Evolutionary conservation across 805 yeast species (phyloP), one percentile per base, ranked within the genome.

Genomic region (Suhomyces tanzawaensis): DNA sequence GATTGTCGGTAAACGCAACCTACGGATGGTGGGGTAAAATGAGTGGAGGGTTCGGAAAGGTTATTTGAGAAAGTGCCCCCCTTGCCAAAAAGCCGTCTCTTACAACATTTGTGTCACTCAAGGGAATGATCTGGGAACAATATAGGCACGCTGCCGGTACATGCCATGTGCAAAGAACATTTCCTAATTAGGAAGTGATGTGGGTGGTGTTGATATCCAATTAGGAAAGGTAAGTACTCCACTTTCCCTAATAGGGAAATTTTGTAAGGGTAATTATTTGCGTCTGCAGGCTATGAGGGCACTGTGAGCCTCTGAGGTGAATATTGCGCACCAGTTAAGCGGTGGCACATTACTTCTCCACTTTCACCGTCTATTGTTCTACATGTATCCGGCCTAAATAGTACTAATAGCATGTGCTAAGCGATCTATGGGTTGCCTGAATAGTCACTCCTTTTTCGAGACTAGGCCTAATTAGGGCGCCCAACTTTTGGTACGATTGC

Each of bases 211-310:
- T 13, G 16, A 19, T 16, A 32, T 16, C 40, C 32, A 37, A 19
- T 17, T 14, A 33, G 37, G 41, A 7, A 37, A 17, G 14, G 16
- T 28, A 29, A 32, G 19, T 23, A 19, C 42, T 36, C 44, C 48
- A n/a, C 41, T 44, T 46, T 38, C 17, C 48, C 44, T 22, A 25
- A 14, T 36, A 24, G 21, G 49, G 42, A 28, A 44, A 36, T 24
- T 11, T 21, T 18, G 7, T 13, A 19, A n/a, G n/a, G 15, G 4
- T 32, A 32, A 18, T 32, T 23, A 22, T n/a, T 14, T 4, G 19
- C 12, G 9, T 22, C 22, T 25, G 28, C 28, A n/a, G 12, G 28
- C n/a, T 25, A 25, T 11, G 9, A 11, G 24, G 11, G 24, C 11
- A 7, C 11, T 11, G 7, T 21, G 24, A 21, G 24, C 24, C 7